Conservation (phyloP, 2,329 filamentous ascomycete genomes). For the Colletotrichum noveboracense region DNA sequence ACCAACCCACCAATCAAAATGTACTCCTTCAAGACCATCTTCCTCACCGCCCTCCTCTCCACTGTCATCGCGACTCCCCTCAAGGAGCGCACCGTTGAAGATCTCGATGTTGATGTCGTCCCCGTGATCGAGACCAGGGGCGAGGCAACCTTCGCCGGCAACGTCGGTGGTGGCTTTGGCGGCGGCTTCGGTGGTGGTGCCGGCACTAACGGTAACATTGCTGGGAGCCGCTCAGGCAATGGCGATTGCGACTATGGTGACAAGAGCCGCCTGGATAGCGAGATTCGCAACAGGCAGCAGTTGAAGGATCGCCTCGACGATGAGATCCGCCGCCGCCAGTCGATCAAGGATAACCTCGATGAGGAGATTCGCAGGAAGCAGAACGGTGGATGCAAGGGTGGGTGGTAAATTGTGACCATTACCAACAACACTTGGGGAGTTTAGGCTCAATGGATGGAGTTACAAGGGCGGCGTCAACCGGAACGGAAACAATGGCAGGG, state of each 20-base stretch:
- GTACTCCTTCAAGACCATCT: not conserved
- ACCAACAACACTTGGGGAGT: not conserved
- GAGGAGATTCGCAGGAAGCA: not conserved
- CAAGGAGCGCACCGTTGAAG: not conserved
- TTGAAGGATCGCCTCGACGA: constrained; percentile 28
- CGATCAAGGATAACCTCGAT: not conserved
- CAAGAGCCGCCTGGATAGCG: constrained; percentile 22
- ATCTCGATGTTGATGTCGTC: not conserved
- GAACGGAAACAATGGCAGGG: not conserved
- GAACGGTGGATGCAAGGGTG: not conserved
- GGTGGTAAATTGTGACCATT: not conserved
- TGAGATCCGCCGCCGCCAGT: constrained; percentile 4
- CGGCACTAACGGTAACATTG: not conserved
- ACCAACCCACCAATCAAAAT: not conserved
- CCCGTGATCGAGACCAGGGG: not conserved
- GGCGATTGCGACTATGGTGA: not conserved
- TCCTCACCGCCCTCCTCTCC: not conserved
- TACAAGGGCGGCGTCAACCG: not conserved
- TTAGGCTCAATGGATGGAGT: not conserved
- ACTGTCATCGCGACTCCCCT: not conserved
- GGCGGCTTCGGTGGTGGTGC: not conserved
- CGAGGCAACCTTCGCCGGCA: not conserved
- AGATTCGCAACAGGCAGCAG: constrained; percentile 31
- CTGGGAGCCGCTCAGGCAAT: not conserved
- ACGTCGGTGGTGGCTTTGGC: not conserved